These are phyloP conservation scores for Hymenoscyphus fraxineus DNA, from an alignment of 2,329 filamentous ascomycete genomes.

Conservation along the genomic window DNA sequence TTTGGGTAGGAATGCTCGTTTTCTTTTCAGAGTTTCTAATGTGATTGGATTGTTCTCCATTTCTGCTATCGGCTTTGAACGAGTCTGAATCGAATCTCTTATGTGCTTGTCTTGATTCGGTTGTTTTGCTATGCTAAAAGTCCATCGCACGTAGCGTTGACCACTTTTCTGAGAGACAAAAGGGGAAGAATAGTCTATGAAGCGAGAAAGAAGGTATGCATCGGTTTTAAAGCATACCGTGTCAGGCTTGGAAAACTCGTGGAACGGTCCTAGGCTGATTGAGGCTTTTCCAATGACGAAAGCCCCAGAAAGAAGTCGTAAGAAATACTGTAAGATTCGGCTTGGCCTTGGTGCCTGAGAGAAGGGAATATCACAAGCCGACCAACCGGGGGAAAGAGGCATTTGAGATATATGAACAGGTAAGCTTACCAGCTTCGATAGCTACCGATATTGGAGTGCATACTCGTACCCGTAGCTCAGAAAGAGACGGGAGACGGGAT, in stretches of 20 bases:
- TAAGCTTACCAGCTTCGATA: too few species aligned
- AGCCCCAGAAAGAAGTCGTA: not conserved
- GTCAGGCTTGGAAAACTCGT: not conserved
- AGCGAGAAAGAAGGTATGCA: not conserved
- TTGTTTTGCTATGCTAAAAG: not conserved
- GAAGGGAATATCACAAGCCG: not conserved
- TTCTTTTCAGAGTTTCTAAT: not conserved
- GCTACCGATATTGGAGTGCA: too few species aligned
- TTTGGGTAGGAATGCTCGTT: constrained; percentile 5
- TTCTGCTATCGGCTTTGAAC: not conserved
- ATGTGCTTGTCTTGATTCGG: too few species aligned
- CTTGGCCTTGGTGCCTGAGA: not conserved
- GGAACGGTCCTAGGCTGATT: not conserved
- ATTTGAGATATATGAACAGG: too few species aligned
- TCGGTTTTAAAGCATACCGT: not conserved
- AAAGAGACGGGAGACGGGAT: too few species aligned
- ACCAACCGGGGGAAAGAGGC: not conserved
- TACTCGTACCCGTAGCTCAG: too few species aligned
- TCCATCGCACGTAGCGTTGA: not conserved
- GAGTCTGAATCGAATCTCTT: too few species aligned
- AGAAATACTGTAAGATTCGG: not conserved
- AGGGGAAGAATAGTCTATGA: not conserved
- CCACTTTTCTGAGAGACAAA: not conserved
- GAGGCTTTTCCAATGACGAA: not conserved
- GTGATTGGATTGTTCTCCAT: not conserved